Evolutionary conservation across 495 filamentous ascomycete species (phyloP).

Genomic region (Barbatosphaeria neglecta): DNA sequence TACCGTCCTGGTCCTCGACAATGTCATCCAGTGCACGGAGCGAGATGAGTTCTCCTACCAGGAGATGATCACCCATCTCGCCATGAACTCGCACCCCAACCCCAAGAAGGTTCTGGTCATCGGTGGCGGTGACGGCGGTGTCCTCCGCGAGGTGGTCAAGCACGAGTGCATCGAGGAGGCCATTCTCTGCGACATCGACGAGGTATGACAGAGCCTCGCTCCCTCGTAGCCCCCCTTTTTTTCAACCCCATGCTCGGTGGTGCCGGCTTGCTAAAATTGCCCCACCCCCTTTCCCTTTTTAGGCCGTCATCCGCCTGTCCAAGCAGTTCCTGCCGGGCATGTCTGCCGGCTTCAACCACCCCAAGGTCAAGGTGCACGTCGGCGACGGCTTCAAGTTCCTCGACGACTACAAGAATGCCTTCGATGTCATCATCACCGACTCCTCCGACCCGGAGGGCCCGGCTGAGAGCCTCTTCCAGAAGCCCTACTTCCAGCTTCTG

Average conservation of each 20-base stretch:
- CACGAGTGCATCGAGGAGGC: constrained; percentile 89
- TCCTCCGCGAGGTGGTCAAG: constrained; percentile 96
- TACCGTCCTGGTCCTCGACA: constrained; percentile 94
- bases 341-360: constrained; percentile 84
- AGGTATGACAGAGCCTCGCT: constrained; percentile 41
- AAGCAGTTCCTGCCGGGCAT: constrained; percentile 97
- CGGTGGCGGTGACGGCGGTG: constrained; percentile 92
- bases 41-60: constrained; percentile 99
- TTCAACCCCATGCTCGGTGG: not conserved
- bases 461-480: constrained; percentile 92
- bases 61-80: constrained; percentile 99
- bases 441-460: constrained; percentile 95
- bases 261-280: no score
- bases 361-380: constrained; percentile 79
- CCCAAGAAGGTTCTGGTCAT: constrained; percentile 98
- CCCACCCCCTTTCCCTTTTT: not conserved
- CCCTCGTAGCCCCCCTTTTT: not conserved
- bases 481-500: constrained; percentile 94
- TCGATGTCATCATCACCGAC: constrained; percentile 99
- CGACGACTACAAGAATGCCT: constrained; percentile 80
- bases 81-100: constrained; percentile 96
- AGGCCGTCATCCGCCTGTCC: constrained; percentile 95
- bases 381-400: constrained; percentile 99
- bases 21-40: constrained; percentile 97
- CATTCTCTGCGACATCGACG: constrained; percentile 95